Percentiles rank a stretch among this genome's conserved stretches.
Evolutionary conservation across 169 alveolate species (phyloP).

Genomic region (Sarcocystis neurona): DNA sequence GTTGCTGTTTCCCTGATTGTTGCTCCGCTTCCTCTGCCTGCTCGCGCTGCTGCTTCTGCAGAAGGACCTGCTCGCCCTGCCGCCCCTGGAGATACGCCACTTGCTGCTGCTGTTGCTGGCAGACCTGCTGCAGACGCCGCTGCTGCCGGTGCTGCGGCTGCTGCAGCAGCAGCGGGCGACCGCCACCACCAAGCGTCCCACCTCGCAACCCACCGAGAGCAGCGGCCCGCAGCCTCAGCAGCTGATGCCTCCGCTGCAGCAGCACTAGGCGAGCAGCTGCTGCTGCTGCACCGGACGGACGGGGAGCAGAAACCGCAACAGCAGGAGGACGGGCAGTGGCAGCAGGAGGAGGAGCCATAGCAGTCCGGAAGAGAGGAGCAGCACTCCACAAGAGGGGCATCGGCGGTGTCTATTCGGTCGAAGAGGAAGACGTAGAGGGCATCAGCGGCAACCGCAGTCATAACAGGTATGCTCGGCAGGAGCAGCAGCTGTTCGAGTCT

Average conservation of each 20-base stretch:
- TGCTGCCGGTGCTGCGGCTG: not conserved
- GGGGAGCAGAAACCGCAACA: no score
- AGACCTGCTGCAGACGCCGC: no score
- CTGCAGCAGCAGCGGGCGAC: not conserved
- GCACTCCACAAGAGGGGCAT: constrained; percentile 26
- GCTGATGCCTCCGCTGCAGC: no score
- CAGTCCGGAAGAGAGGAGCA: no score
- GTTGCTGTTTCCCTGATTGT: not conserved
- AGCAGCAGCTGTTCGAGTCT: not conserved
- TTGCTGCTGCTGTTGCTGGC: no score
- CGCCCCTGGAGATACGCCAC: no score
- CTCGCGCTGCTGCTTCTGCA: not conserved
- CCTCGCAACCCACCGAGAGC: not conserved
- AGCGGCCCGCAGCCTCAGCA: no score
- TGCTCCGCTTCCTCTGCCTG: not conserved
- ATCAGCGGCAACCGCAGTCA: not conserved
- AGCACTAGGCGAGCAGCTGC: no score
- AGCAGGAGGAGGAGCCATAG: no score
- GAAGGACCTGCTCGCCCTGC: not conserved
- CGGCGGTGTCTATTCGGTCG: not conserved
- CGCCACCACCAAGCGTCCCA: constrained; percentile 25
- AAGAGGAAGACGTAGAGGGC: constrained; percentile 15
- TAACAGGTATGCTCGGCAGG: constrained; percentile 8
- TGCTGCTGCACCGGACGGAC: no score
- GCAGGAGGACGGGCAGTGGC: no score